Evolutionary conservation across 495 filamentous ascomycete species (phyloP).

Genomic region (Cudoniella acicularis): DNA sequence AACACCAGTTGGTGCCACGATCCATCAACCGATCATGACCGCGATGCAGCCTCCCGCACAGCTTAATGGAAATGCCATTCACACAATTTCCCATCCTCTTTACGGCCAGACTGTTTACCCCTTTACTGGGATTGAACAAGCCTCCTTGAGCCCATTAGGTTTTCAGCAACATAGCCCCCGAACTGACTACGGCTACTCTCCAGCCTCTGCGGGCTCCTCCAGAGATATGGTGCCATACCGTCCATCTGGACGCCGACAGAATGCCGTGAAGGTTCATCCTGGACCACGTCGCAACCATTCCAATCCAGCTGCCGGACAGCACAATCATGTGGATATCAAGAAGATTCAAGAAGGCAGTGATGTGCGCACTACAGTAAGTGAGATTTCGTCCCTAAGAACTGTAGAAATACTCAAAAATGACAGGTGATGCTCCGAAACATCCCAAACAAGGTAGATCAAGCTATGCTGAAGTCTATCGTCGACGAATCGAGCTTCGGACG

Average conservation of each 20-base stretch:
- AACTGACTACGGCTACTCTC: not conserved
- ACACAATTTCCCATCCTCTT: not conserved
- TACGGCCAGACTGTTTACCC: not conserved
- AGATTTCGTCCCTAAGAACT: constrained; percentile 14
- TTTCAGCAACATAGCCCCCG: constrained; percentile 15
- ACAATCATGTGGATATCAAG: constrained; percentile 64
- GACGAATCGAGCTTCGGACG: constrained; percentile 73
- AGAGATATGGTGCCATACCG: not conserved
- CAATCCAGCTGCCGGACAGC: constrained; percentile 43
- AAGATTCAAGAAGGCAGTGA: constrained; percentile 64
- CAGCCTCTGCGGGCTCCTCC: not conserved
- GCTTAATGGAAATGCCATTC: not conserved
- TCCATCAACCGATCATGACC: not conserved
- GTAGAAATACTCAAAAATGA: constrained; percentile 15
- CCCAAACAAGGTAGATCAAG: constrained; percentile 83
- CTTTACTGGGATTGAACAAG: constrained; percentile 4
- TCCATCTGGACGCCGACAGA: constrained; percentile 7
- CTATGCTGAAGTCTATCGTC: constrained; percentile 73
- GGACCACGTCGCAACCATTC: constrained; percentile 11
- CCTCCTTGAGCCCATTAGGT: constrained; percentile 9
- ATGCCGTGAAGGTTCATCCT: constrained; percentile 4
- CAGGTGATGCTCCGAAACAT: constrained; percentile 97
- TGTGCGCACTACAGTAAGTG: constrained; percentile 67
- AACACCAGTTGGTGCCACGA: not conserved
- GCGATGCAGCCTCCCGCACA: not conserved